Evolutionary conservation across 129 eudicot species (phyloP).

Genomic region (Saposhnikovia divaricata): DNA sequence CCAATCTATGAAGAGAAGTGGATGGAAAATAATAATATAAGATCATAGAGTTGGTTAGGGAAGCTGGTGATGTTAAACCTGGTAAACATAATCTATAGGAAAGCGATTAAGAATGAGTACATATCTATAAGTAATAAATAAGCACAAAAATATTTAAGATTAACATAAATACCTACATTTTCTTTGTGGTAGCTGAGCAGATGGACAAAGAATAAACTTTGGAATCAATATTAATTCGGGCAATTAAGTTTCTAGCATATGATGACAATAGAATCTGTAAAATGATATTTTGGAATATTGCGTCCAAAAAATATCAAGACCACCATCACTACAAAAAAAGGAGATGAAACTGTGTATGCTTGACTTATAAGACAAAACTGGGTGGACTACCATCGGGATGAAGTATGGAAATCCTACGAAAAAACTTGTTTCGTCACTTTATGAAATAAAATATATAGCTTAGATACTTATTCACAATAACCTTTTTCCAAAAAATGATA

Average conservation of each 20-base stretch:
- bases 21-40: background rate
- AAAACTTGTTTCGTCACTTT: background rate
- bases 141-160: background rate
- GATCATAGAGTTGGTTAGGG: background rate
- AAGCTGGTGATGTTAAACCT: background rate
- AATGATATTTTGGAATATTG: background rate
- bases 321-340: background rate
- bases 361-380: background rate
- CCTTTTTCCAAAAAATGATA: background rate
- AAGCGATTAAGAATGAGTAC: background rate
- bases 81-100: background rate
- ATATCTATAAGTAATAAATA: background rate
- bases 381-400: background rate
- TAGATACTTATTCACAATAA: background rate
- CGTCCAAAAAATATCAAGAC: background rate
- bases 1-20: background rate
- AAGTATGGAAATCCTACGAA: background rate
- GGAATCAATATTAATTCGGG: background rate
- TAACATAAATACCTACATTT: background rate
- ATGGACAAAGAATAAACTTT: too few relatives aligned
- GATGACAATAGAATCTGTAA: background rate
- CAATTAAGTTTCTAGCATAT: background rate
- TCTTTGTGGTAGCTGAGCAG: background rate
- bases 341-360: background rate
- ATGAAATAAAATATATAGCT: background rate